Evolutionary conservation across 768 basidiomycete genomes (phyloP).

Genomic region (Rhodosporidiobolus sp.): DNA sequence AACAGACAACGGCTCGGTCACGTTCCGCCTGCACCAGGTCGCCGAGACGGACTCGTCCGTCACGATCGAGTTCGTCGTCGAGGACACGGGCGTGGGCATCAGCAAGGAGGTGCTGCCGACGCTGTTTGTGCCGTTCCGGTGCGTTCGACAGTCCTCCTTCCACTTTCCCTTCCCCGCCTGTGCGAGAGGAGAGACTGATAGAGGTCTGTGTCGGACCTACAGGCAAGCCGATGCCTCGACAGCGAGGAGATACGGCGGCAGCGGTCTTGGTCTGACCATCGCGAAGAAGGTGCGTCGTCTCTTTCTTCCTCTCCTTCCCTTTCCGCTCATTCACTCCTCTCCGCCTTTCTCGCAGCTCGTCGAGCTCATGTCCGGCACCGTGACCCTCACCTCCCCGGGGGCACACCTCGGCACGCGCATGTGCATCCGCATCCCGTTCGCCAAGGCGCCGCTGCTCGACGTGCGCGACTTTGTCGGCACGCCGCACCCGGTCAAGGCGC

Average conservation of each 20-base stretch:
- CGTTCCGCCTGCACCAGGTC: slow-evolving; percentile 23
- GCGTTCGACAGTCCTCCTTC: not conserved
- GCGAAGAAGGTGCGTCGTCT: slow-evolving; percentile 20
- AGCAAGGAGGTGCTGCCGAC: slow-evolving; percentile 22
- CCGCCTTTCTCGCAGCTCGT: slow-evolving; percentile 16
- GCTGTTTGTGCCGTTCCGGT: slow-evolving; percentile 42
- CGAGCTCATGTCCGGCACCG: slow-evolving; percentile 31
- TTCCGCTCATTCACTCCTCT: no score
- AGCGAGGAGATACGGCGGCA: slow-evolving; percentile 83
- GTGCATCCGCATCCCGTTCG: slow-evolving; percentile 9
- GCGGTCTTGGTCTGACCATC: slow-evolving; percentile 89
- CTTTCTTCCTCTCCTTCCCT: not conserved
- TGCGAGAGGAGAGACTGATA: slow-evolving; percentile 44
- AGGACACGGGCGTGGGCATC: slow-evolving; percentile 42
- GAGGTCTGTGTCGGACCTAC: no score
- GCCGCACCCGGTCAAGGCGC: not conserved
- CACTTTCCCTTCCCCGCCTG: not conserved
- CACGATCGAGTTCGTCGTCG: slow-evolving; percentile 20
- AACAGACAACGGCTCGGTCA: slow-evolving; percentile 19
- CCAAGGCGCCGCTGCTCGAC: slow-evolving; percentile 1
- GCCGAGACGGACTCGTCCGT: slow-evolving; percentile 15
- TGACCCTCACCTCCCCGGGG: slow-evolving; percentile 16
- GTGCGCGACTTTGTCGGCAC: slow-evolving; percentile 3
- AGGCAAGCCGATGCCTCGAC: slow-evolving; percentile 90
- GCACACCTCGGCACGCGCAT: slow-evolving; percentile 11